Percentiles rank a stretch among this genome's conserved stretches.
Conservation (phyloP, 148 eudicot genomes). For the Limonium bicolor region DNA sequence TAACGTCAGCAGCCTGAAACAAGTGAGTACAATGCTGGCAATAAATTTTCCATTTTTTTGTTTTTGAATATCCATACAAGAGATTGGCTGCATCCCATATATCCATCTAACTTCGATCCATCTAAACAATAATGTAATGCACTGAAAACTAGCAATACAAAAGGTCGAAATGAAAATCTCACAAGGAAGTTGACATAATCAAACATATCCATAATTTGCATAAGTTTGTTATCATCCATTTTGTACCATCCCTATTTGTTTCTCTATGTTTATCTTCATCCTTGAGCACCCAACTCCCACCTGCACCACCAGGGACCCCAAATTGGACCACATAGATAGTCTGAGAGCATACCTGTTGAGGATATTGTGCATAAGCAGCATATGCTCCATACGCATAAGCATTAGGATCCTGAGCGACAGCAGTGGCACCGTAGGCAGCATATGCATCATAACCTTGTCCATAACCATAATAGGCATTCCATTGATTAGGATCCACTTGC, state of each 20-base stretch:
- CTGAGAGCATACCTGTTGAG: constrained; percentile 52
- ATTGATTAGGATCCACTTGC: constrained; percentile 80
- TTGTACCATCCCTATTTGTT: too few relatives aligned
- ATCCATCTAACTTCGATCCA: background rate
- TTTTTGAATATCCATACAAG: too few relatives aligned
- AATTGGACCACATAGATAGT: background rate
- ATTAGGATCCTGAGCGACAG: constrained; percentile 94
- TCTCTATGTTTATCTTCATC: background rate
- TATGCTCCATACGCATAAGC: constrained; percentile 72
- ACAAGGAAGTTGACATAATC: background rate
- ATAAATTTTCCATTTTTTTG: too few relatives aligned
- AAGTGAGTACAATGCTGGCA: too few relatives aligned
- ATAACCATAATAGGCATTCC: constrained; percentile 79
- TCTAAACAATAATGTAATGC: background rate
- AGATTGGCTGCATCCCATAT: too few relatives aligned
- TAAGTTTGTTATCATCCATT: background rate
- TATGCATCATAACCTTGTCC: constrained; percentile 97
- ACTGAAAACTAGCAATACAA: background rate
- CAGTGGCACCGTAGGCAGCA: constrained; percentile 63
- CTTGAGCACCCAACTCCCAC: too few relatives aligned
- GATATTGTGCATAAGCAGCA: constrained; percentile 75
- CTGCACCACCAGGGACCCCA: too few relatives aligned
- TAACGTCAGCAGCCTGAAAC: constrained; percentile 53
- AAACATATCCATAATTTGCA: background rate
- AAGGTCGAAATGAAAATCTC: background rate